Conservation (phyloP, 345 rosid species). For the Populus nigra region DNA sequence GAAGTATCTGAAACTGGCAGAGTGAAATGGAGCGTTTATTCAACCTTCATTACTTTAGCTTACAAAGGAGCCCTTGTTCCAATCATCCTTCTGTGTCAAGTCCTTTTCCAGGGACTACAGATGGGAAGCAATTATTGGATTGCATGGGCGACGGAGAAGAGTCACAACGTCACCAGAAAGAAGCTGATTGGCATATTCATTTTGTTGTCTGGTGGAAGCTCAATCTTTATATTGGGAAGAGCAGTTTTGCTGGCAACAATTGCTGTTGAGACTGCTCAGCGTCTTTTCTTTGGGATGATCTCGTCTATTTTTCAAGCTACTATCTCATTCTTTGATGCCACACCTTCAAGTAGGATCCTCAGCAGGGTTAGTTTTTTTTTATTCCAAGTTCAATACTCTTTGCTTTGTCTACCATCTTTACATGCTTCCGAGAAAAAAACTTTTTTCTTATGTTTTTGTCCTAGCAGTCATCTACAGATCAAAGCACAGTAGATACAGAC, state of each 20-base stretch:
- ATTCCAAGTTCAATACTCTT: not conserved
- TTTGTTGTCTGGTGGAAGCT: slow-evolving; percentile 62
- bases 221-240: slow-evolving; percentile 61
- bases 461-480: slow-evolving; percentile 67
- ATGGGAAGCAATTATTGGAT: slow-evolving; percentile 76
- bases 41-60: slow-evolving; percentile 48
- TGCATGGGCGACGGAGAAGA: slow-evolving; percentile 61
- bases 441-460: not conserved
- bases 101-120: slow-evolving; percentile 63
- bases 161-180: slow-evolving; percentile 26
- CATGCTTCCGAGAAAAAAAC: not conserved
- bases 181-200: slow-evolving; percentile 48
- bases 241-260: slow-evolving; percentile 57
- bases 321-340: slow-evolving; percentile 62
- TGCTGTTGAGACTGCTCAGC: slow-evolving; percentile 58
- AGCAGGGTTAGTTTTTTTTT: slow-evolving; percentile 42
- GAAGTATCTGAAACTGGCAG: slow-evolving; percentile 43
- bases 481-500: slow-evolving; percentile 69
- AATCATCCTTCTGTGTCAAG: slow-evolving; percentile 44
- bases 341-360: slow-evolving; percentile 69
- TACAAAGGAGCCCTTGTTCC: slow-evolving; percentile 53
- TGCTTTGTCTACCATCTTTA: not conserved
- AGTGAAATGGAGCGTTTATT: slow-evolving; percentile 64
- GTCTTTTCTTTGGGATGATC: slow-evolving; percentile 56
- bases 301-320: slow-evolving; percentile 60